Evolutionary conservation across 2,329 filamentous ascomycete genomes (phyloP).

Genomic region (Penicillium sp.): DNA sequence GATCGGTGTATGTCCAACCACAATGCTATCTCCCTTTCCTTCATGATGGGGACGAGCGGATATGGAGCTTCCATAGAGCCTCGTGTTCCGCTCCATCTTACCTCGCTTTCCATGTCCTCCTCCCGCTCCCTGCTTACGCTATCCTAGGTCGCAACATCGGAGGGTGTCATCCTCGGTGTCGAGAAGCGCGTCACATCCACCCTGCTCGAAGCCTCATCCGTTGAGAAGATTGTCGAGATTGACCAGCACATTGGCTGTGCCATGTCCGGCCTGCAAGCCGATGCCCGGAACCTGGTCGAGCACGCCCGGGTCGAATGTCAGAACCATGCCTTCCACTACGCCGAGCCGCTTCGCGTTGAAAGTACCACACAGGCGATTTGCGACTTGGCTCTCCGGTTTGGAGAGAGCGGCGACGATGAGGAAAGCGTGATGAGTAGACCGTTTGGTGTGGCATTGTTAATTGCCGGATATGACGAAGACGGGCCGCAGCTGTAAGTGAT

Average conservation of each 20-base stretch:
- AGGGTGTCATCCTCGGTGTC: constrained; percentile 93
- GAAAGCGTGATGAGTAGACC: constrained; percentile 98
- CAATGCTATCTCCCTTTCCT: background rate
- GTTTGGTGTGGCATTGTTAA: constrained; percentile 93
- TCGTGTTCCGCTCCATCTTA: background rate
- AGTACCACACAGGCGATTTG: constrained; percentile 99
- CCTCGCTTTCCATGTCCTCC: background rate
- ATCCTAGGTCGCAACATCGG: constrained; percentile 74
- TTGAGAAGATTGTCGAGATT: constrained; percentile 99
- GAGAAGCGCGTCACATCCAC: constrained; percentile 99
- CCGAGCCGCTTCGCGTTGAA: constrained; percentile 90
- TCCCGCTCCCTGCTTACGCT: constrained; percentile 13
- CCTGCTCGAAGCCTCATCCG: constrained; percentile 92
- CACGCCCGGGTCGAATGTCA: constrained; percentile 97
- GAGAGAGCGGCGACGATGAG: constrained; percentile 94
- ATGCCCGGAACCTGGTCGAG: constrained; percentile 96
- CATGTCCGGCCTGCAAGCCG: constrained; percentile 96
- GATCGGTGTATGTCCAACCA: constrained; percentile 73
- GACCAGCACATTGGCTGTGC: constrained; percentile 98
- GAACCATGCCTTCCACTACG: constrained; percentile 97
- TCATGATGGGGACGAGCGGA: background rate
- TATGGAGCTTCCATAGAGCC: no score
- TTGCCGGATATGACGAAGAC: constrained; percentile 96
- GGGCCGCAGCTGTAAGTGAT: constrained; percentile 76
- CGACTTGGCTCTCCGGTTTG: constrained; percentile 91